phyloP scores from a whole-genome alignment of 768 basidiomycete species.

The Cyclocybe cylindracea region DNA sequence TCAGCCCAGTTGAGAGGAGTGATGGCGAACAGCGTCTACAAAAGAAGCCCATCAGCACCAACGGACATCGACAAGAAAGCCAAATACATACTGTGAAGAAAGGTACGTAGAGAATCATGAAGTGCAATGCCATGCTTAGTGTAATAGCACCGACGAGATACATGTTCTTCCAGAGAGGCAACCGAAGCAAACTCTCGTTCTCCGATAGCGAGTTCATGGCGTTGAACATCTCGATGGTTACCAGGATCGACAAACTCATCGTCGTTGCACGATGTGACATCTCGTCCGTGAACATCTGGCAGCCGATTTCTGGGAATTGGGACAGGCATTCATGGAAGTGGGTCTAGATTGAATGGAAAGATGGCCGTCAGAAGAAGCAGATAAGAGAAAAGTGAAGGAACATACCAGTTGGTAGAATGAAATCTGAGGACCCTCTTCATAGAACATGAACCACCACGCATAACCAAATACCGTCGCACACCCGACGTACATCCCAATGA shows the following conservation, averaged over 20 bases:
- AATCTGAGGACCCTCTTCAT: slow-evolving; percentile 89
- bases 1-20: slow-evolving; percentile 92
- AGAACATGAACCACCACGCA: slow-evolving; percentile 99
- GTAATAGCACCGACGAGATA: slow-evolving; percentile 89
- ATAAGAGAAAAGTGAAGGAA: slow-evolving; percentile 16
- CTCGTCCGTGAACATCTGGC: slow-evolving; percentile 91
- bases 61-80: slow-evolving; percentile 1
- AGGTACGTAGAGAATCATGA: slow-evolving; percentile 95
- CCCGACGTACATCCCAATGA: slow-evolving; percentile 93
- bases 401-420: slow-evolving; percentile 89
- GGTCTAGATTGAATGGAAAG: slow-evolving; percentile 64
- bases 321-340: slow-evolving; percentile 92
- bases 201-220: slow-evolving; percentile 98
- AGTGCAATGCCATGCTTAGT: slow-evolving; percentile 90
- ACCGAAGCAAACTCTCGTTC: slow-evolving; percentile 86
- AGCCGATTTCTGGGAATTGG: slow-evolving; percentile 88
- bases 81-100: slow-evolving; percentile 80
- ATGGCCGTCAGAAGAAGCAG: too few species aligned
- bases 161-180: slow-evolving; percentile 94
- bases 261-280: slow-evolving; percentile 90
- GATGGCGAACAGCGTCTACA: slow-evolving; percentile 84
- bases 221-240: slow-evolving; percentile 97
- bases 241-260: slow-evolving; percentile 94
- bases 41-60: slow-evolving; percentile 2
- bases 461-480: slow-evolving; percentile 96